A percentile compares a stretch with the other conserved stretches of the same genome.
Conservation (phyloP, 257 asterid genomes). For the Petunia axillaris region DNA sequence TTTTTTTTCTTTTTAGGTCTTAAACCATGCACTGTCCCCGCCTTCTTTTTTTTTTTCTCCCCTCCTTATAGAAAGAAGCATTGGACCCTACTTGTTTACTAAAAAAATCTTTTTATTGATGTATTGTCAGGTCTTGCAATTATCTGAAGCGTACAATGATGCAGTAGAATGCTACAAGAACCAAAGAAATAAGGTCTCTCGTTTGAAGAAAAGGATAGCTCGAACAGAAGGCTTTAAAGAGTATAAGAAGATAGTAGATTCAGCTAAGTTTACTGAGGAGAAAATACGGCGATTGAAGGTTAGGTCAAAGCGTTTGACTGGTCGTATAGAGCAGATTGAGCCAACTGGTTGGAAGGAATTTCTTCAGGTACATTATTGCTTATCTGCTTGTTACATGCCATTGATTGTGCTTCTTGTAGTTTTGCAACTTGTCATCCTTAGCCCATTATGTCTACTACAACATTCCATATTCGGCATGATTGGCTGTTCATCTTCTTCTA, state of each 20-base stretch:
- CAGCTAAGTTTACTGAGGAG: slow-evolving; percentile 81
- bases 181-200: slow-evolving; percentile 87
- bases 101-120: slow-evolving; percentile 21
- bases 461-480: neutral
- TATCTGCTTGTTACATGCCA: slow-evolving; percentile 17
- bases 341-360: slow-evolving; percentile 99
- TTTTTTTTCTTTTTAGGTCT: neutral
- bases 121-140: slow-evolving; percentile 54
- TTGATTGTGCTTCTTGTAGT: neutral
- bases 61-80: neutral
- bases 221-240: slow-evolving; percentile 90
- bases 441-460: slow-evolving; percentile 7
- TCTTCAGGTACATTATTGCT: slow-evolving; percentile 65
- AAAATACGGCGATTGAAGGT: slow-evolving; percentile 81
- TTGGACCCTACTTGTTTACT: neutral
- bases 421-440: slow-evolving; percentile 8
- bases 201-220: slow-evolving; percentile 79
- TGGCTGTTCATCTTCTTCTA: slow-evolving; percentile 8
- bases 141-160: slow-evolving; percentile 72
- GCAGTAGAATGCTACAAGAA: slow-evolving; percentile 80
- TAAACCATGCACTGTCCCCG: neutral
- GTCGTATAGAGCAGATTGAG: slow-evolving; percentile 90
- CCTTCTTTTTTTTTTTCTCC: too few relatives aligned
- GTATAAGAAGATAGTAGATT: slow-evolving; percentile 76
- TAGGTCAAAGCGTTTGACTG: slow-evolving; percentile 75